Conservation (phyloP, 2,329 filamentous ascomycete genomes). For the Rhytidhysteron rufulum region DNA sequence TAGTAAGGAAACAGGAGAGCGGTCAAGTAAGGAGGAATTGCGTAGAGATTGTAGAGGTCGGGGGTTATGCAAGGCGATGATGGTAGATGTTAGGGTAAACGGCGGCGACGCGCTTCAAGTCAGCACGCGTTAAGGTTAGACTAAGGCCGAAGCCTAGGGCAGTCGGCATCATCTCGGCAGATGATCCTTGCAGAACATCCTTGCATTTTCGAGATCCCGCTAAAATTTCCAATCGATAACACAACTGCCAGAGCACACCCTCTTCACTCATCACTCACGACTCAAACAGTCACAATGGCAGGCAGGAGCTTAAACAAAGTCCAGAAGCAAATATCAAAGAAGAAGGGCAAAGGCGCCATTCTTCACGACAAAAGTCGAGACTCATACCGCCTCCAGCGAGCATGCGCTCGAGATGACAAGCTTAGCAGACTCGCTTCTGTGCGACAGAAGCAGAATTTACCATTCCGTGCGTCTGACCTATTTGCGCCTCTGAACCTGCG, state of each 20-base stretch:
- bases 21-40: neutral
- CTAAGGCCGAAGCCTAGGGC: neutral
- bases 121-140: too few species aligned
- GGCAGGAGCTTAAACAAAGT: conserved; percentile 72
- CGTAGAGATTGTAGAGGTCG: neutral
- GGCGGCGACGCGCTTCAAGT: conserved; percentile 2
- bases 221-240: conserved; percentile 21
- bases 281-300: conserved; percentile 20
- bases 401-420: conserved; percentile 76
- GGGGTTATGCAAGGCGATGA: neutral
- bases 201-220: conserved; percentile 5
- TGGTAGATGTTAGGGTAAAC: neutral
- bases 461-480: conserved; percentile 56
- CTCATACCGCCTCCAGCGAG: conserved; percentile 74
- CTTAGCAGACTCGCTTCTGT: conserved; percentile 68
- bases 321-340: conserved; percentile 85
- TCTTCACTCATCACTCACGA: conserved; percentile 4
- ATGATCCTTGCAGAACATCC: neutral
- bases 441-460: conserved; percentile 69
- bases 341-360: conserved; percentile 69
- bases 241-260: neutral
- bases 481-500: neutral
- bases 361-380: conserved; percentile 89
- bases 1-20: neutral
- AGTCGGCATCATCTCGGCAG: neutral